These are phyloP conservation scores for Simmondsia chinensis DNA, from an alignment of 148 eudicot species.

Conservation along the genomic window DNA sequence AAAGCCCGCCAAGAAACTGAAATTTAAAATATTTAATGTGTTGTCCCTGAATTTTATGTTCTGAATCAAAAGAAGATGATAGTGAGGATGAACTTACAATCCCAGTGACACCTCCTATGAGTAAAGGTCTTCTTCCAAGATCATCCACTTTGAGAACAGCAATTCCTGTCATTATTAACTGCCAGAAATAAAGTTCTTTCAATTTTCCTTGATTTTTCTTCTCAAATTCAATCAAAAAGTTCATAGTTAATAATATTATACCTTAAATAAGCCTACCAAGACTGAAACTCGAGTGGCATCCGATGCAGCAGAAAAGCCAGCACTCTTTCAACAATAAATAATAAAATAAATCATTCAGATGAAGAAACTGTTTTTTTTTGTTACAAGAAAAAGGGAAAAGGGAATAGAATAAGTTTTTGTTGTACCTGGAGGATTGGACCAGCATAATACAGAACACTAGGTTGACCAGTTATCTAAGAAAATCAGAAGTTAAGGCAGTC, in stretches of 20 bases:
- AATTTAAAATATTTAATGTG: no score
- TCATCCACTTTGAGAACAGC: slow-evolving; percentile 95
- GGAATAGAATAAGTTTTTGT: not conserved
- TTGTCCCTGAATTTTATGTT: no score
- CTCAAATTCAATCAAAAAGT: no score
- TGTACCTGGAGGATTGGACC: slow-evolving; percentile 95
- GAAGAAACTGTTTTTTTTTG: not conserved
- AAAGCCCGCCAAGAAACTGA: no score
- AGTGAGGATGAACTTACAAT: no score
- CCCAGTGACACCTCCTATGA: slow-evolving; percentile 85
- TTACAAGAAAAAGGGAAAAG: not conserved
- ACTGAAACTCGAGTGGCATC: slow-evolving; percentile 95
- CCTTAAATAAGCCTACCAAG: slow-evolving; percentile 90
- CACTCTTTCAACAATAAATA: slow-evolving; percentile 40
- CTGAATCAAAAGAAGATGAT: no score
- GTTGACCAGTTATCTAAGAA: slow-evolving; percentile 90
- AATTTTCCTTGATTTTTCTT: no score
- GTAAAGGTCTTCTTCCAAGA: slow-evolving; percentile 90
- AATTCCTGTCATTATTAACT: slow-evolving; percentile 85
- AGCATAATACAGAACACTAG: slow-evolving; percentile 96
- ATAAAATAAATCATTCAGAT: slow-evolving; percentile 1
- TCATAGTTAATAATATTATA: no score
- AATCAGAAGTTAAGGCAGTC: slow-evolving; percentile 5
- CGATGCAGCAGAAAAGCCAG: slow-evolving; percentile 98
- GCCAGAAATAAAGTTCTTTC: slow-evolving; percentile 17